These are phyloP conservation scores for Exophiala dermatitidis DNA, from an alignment of 2,329 filamentous ascomycete species.

Conservation along the genomic window DNA sequence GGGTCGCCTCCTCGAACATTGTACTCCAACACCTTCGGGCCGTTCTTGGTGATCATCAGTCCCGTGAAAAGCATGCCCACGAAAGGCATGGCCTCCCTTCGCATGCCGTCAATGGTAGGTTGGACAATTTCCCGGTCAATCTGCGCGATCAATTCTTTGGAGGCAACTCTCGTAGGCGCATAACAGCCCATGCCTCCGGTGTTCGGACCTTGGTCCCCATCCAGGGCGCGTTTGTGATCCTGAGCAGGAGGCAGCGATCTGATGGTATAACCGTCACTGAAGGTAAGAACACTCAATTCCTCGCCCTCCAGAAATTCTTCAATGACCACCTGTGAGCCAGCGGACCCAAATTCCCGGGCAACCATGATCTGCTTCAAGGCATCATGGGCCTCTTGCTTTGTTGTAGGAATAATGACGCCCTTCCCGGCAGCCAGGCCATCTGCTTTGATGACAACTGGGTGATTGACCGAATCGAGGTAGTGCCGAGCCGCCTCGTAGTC, in stretches of 20 bases:
- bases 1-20: slow-evolving; percentile 91
- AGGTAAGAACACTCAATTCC: slow-evolving; percentile 83
- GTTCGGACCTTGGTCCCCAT: slow-evolving; percentile 84
- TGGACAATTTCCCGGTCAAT: slow-evolving; percentile 79
- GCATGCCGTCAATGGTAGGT: slow-evolving; percentile 84
- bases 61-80: slow-evolving; percentile 76
- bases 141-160: slow-evolving; percentile 64
- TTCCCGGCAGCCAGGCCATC: slow-evolving; percentile 88
- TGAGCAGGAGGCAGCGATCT: slow-evolving; percentile 81
- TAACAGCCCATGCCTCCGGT: slow-evolving; percentile 98
- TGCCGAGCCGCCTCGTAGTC: slow-evolving; percentile 63
- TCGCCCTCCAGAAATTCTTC: slow-evolving; percentile 90
- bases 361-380: slow-evolving; percentile 88
- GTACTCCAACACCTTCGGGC: slow-evolving; percentile 81
- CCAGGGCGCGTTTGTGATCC: slow-evolving; percentile 91
- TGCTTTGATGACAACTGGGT: slow-evolving; percentile 88
- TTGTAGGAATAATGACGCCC: slow-evolving; percentile 81
- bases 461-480: slow-evolving; percentile 64
- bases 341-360: slow-evolving; percentile 73
- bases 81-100: slow-evolving; percentile 63
- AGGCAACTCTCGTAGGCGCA: slow-evolving; percentile 76
- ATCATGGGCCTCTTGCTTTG: slow-evolving; percentile 71
- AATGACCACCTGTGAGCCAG: slow-evolving; percentile 86
- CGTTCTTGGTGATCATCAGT: slow-evolving; percentile 80
- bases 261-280: slow-evolving; percentile 82